phyloP scores from a whole-genome alignment of 306 rosid genomes.

The Glycine soja region DNA sequence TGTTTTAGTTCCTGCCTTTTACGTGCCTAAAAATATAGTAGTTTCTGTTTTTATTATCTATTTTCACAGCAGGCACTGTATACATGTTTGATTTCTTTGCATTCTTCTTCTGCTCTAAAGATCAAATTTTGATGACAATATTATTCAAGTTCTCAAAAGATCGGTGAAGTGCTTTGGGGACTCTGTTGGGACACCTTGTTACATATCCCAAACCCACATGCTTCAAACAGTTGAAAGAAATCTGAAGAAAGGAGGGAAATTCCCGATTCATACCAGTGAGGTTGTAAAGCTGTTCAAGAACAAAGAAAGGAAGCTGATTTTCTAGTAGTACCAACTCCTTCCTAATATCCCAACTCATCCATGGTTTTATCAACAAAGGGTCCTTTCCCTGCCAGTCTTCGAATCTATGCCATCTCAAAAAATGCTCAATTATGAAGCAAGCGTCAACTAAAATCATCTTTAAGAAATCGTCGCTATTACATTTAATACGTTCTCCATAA shows the following conservation, averaged over 20 bases:
- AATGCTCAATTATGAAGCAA: neutral
- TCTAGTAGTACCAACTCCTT: neutral
- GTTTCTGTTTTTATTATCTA: too few species aligned
- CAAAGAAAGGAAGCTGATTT: neutral
- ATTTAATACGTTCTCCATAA: too few species aligned
- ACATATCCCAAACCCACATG: fast-evolving
- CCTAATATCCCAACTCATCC: neutral
- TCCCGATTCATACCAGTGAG: neutral
- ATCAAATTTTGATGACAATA: too few species aligned
- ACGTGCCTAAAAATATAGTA: too few species aligned
- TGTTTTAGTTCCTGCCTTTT: too few species aligned
- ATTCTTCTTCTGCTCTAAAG: too few species aligned
- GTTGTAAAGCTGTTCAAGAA: neutral
- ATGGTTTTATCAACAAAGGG: neutral
- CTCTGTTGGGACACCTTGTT: too few species aligned
- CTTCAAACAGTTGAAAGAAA: neutral
- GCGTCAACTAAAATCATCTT: too few species aligned
- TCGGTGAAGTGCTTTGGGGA: neutral
- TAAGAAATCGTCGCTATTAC: too few species aligned
- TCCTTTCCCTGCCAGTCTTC: neutral
- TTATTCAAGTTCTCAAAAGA: too few species aligned
- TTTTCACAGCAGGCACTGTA: neutral
- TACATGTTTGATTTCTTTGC: neutral
- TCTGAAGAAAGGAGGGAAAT: neutral
- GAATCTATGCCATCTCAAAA: neutral